These are phyloP conservation scores for Asterella californica DNA, from an alignment of 225 moss, liverwort and hornwort genomes.

Conservation along the genomic window DNA sequence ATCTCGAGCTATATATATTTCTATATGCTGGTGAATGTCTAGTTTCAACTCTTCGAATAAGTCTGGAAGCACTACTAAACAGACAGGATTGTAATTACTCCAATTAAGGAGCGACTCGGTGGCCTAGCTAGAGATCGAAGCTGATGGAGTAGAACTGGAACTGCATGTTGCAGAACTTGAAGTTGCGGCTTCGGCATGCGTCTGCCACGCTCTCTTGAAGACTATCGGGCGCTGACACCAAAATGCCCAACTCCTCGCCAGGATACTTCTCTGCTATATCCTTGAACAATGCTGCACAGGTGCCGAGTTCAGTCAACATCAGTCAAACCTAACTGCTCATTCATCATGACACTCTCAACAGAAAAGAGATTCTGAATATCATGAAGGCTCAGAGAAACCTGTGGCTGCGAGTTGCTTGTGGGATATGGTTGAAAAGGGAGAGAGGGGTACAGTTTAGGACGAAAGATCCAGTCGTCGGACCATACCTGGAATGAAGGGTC, in stretches of 20 bases:
- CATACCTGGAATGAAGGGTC: conserved; percentile 55
- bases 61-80: background rate
- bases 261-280: conserved; percentile 21
- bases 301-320: background rate
- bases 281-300: conserved; percentile 17
- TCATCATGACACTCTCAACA: too few species aligned
- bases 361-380: too few species aligned
- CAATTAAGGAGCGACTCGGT: background rate
- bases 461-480: too few species aligned
- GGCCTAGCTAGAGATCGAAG: conserved; percentile 33
- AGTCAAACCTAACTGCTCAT: too few species aligned
- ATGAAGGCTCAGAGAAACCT: too few species aligned
- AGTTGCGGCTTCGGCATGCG: conserved; percentile 44
- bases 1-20: background rate
- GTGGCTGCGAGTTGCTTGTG: too few species aligned
- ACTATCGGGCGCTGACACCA: conserved; percentile 46
- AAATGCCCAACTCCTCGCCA: conserved; percentile 44
- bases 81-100: background rate
- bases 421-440: too few species aligned
- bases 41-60: background rate
- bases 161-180: conserved; percentile 36
- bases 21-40: background rate
- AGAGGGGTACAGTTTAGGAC: too few species aligned
- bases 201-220: conserved; percentile 39
- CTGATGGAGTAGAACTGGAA: conserved; percentile 52